phyloP scores from a whole-genome alignment of 1,139 yeast genomes.

The Yamadazyma oceani region DNA sequence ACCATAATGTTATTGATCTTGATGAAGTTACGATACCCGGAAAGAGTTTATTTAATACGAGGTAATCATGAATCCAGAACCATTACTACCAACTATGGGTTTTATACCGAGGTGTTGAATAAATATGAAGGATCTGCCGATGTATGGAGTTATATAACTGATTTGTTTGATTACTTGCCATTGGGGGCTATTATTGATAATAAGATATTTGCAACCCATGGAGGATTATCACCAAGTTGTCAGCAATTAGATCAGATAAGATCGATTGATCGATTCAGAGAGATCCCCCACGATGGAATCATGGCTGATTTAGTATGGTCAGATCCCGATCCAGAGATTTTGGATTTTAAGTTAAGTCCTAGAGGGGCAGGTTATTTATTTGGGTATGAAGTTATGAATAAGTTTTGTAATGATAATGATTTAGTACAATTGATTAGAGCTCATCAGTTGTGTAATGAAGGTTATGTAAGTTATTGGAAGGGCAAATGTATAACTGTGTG shows the following conservation, averaged over 20 bases:
- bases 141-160: conserved; percentile 90
- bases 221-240: conserved; percentile 92
- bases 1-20: conserved; percentile 85
- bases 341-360: conserved; percentile 86
- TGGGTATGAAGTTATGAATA: conserved; percentile 87
- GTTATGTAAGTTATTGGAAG: conserved; percentile 87
- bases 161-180: conserved; percentile 87
- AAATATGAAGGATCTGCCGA: conserved; percentile 76
- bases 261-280: conserved; percentile 85
- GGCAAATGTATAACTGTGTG: conserved; percentile 94
- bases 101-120: conserved; percentile 88
- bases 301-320: conserved; percentile 99
- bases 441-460: conserved; percentile 95
- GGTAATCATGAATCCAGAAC: conserved; percentile 98
- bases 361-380: conserved; percentile 98
- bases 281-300: conserved; percentile 97
- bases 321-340: conserved; percentile 87
- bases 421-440: conserved; percentile 87
- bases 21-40: conserved; percentile 82
- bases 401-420: conserved; percentile 75
- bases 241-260: conserved; percentile 91
- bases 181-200: conserved; percentile 92
- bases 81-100: conserved; percentile 94
- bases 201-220: conserved; percentile 93
- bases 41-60: conserved; percentile 73